Conservation (phyloP, 2,329 filamentous ascomycete species). For the Grosmannia huntii region DNA sequence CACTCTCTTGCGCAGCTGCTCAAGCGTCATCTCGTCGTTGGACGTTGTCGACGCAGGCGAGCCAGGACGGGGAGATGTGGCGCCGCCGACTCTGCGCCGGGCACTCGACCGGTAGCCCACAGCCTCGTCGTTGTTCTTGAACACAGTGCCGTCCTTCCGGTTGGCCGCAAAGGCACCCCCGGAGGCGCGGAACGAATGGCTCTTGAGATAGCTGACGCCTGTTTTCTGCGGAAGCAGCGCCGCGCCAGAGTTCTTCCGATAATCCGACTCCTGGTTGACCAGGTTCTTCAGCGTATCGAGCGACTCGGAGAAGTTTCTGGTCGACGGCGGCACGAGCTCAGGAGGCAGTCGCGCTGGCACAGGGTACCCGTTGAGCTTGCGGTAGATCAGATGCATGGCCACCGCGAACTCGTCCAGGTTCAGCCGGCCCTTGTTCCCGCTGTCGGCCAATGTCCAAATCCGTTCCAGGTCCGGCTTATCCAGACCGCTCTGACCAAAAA, state of each 20-base stretch:
- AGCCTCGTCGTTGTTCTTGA: constrained; percentile 90
- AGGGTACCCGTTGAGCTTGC: constrained; percentile 91
- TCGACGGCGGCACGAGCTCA: constrained; percentile 88
- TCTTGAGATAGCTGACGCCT: constrained; percentile 96
- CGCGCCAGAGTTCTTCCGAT: constrained; percentile 77
- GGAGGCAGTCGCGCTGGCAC: constrained; percentile 77
- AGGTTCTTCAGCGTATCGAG: constrained; percentile 88
- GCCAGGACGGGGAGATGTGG: constrained; percentile 62
- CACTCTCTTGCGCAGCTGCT: constrained; percentile 86
- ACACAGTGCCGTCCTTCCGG: constrained; percentile 91
- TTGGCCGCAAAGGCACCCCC: constrained; percentile 42
- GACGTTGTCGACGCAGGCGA: constrained; percentile 56
- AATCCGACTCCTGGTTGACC: constrained; percentile 78
- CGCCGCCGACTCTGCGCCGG: constrained; percentile 60
- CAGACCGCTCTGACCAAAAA: constrained; percentile 90
- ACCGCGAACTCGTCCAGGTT: constrained; percentile 97
- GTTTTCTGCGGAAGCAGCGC: constrained; percentile 89
- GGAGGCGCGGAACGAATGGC: constrained; percentile 70
- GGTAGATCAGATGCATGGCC: constrained; percentile 97
- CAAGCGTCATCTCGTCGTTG: constrained; percentile 70
- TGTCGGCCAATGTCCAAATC: constrained; percentile 89
- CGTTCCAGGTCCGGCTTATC: constrained; percentile 82
- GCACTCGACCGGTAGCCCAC: constrained; percentile 90
- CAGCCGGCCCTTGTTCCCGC: constrained; percentile 84
- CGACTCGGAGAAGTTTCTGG: constrained; percentile 82